Conservation (phyloP, 345 rosid genomes). For the Eucalyptus viminalis region DNA sequence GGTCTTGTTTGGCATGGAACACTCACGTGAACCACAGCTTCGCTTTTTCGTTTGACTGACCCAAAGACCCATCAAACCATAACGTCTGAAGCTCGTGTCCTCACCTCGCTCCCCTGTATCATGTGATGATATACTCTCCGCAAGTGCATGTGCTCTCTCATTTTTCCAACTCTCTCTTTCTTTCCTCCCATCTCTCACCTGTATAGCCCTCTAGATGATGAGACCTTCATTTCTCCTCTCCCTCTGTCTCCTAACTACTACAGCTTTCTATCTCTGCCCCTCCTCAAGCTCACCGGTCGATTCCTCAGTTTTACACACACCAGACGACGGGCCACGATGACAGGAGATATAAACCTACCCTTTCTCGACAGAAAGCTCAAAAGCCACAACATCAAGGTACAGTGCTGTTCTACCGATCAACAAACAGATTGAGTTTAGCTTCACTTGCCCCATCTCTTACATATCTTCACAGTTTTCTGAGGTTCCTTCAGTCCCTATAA, state of each 20-base stretch:
- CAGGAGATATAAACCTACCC: background rate
- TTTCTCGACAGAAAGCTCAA: background rate
- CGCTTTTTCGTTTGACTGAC: background rate
- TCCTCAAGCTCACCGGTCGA: slow-evolving; percentile 1
- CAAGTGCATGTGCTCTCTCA: background rate
- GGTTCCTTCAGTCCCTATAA: background rate
- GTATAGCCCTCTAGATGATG: background rate
- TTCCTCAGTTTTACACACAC: background rate
- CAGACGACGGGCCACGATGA: background rate
- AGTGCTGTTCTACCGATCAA: background rate
- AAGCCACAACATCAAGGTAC: background rate
- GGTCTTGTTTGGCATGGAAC: slow-evolving; percentile 9
- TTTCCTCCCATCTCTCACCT: background rate
- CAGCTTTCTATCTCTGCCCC: background rate
- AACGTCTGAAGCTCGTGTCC: background rate
- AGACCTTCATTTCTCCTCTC: background rate
- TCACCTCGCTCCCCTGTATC: background rate
- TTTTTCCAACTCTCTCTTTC: background rate
- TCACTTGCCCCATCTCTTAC: background rate
- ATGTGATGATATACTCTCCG: background rate
- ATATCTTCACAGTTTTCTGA: background rate
- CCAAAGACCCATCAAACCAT: background rate
- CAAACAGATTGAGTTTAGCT: background rate
- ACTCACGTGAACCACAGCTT: background rate
- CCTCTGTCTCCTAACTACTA: background rate